Evolutionary conservation across 2,329 filamentous ascomycete genomes (phyloP).

Genomic region (Colletotrichum australisinense): DNA sequence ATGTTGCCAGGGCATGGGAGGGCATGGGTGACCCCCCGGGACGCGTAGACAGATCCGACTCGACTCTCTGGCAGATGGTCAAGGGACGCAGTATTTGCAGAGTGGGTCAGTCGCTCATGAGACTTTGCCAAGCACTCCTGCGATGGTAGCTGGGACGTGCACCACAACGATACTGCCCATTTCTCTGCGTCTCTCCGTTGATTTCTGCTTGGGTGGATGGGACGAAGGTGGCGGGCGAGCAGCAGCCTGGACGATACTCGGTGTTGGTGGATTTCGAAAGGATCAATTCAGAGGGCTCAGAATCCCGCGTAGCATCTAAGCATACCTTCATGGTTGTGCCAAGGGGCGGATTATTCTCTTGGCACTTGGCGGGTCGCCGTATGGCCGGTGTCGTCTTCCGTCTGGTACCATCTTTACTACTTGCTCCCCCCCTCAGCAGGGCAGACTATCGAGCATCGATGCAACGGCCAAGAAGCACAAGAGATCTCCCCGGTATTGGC

Average conservation of each 20-base stretch:
- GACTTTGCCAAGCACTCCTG: constrained; percentile 33
- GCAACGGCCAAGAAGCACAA: constrained; percentile 27
- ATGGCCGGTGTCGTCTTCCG: constrained; percentile 32
- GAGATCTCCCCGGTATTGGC: constrained; percentile 27
- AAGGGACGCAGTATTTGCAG: constrained; percentile 25
- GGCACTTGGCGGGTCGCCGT: constrained; percentile 31
- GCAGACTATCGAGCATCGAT: constrained; percentile 11
- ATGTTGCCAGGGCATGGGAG: constrained; percentile 8
- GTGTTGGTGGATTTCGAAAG: background rate
- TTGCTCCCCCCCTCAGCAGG: background rate
- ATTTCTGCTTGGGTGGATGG: constrained; percentile 3
- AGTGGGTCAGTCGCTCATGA: constrained; percentile 36
- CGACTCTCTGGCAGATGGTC: constrained; percentile 10
- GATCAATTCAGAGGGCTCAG: constrained; percentile 9
- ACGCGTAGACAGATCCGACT: constrained; percentile 23
- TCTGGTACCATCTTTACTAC: background rate
- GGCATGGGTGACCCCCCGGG: constrained; percentile 3
- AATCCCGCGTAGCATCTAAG: background rate
- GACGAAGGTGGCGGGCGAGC: constrained; percentile 10
- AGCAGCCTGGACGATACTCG: background rate
- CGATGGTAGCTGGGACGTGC: constrained; percentile 26
- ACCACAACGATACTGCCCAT: constrained; percentile 16
- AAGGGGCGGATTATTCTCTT: constrained; percentile 26
- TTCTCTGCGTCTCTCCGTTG: background rate
- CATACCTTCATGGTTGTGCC: background rate